Evolutionary conservation across 2,329 filamentous ascomycete genomes (phyloP), one percentile per base, ranked within the genome.

Genomic region (Fusarium floridanum): DNA sequence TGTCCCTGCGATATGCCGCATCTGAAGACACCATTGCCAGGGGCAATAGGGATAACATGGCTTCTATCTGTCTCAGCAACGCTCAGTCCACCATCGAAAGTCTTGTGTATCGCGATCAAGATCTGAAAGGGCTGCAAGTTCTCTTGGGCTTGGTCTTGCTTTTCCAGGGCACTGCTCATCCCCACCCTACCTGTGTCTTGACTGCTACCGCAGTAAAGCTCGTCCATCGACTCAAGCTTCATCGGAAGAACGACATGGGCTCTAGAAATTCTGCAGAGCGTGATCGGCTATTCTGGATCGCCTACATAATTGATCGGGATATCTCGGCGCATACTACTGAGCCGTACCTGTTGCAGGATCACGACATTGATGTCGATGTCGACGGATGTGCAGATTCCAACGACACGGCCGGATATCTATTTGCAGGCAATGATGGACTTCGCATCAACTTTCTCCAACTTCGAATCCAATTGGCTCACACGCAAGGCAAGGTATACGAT

Each of bases 401-500:
- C 10, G 14, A 50, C 5, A 45, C 37, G 17, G 29, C 34, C 1
- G 63, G 63, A n/a, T 36, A n/a, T 37, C 32, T 65, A 5, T 27
- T 60, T 3, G 20, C 27, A 11, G 22, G 32, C 4, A 27, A 5
- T 14, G 11, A 1, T 4, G 10, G 5, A 3, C 17, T 5, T 36
- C 16, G 17, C 3, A 20, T 65, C 3, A 14, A 72, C 8, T 63
- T 73, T 1, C 5, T 70, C 12, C 3, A 16, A 5, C 27, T 48
- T 1, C 67, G 70, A 1, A n/a, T 48, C 7, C 0, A 8, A 11
- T 1, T 73, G 0, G 70, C 70, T 22, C 16, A 29, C 24, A 73
- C 66, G 0, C 70, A 73, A 53, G 71, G 71, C 60, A 73, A 65
- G 14, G 61, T 70, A 3, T 73, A 70, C 7, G 70, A 73, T 29